Base-by-base conservation (phyloP, 2,329 filamentous ascomycete genomes). In the Colletotrichum abscissum region DNA sequence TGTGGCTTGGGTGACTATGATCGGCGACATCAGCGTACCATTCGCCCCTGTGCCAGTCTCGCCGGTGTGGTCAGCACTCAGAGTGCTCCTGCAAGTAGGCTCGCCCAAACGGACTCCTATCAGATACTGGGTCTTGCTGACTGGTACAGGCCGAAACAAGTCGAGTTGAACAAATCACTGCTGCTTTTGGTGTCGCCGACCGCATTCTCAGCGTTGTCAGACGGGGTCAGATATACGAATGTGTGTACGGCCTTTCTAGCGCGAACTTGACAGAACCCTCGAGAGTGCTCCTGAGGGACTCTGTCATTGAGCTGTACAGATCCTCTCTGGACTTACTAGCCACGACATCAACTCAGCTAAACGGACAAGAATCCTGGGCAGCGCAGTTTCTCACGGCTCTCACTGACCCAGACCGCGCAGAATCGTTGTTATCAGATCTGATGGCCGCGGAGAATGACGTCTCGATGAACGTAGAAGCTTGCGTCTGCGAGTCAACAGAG, bases 381-480 rank as follows among this genome's bases (percentile, higher is more conserved):
- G 0, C 0, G 6, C 42, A 46, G 0, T 46, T 46, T 9, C 42
- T 46, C 6, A 0, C 42, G 16, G 42, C 19, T 9, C 42, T 46
- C 42, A 46, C 19, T 4, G 42, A 8, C 0, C 2, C n/a, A n/a
- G n/a, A n/a, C n/a, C n/a, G n/a, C n/a, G 5, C 42, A 0, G 1
- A 46, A 46, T 9, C 19, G 2, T 46, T 46, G 1, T 19, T 46
- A 4, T 46, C 42, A n/a, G 42, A 46, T 2, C 6, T 46, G 6
- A n/a, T 5, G 42, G 6, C 1, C 2, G 16, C 16, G 42, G 16
- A 46, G 16, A 46, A n/a, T 8, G 5, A 8, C 19, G 42, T n/a
- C 6, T 46, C n/a, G n/a, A n/a, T n/a, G n/a, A 46, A n/a, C 16
- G 42, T 19, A 4, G 42, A 9, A 8, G 42, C 42, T 8, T 46